A percentile compares a stretch with the other conserved stretches of the same genome.
Evolutionary conservation across 2,329 filamentous ascomycete species (phyloP).

Genomic region (Penicillium corylophilum): DNA sequence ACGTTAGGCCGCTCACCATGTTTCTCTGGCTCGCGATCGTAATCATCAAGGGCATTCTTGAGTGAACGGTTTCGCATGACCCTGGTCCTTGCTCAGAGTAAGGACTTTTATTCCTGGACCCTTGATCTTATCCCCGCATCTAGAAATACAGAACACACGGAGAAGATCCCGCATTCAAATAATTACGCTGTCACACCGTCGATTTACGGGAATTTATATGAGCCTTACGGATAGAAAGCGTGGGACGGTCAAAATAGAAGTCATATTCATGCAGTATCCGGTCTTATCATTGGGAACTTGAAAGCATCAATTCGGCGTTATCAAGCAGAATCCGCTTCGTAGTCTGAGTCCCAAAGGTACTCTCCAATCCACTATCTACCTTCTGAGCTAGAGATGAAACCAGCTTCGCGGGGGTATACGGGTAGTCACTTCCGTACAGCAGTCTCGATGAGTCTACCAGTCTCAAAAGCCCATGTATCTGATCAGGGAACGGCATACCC

Average conservation of each 20-base stretch:
- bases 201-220: too few species aligned
- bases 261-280: not conserved
- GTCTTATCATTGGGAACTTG: not conserved
- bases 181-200: too few species aligned
- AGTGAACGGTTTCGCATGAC: too few species aligned
- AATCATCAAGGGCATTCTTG: too few species aligned
- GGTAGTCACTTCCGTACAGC: conserved; percentile 56
- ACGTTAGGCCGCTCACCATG: too few species aligned
- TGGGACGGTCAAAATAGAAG: not conserved
- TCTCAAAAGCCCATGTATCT: conserved; percentile 50
- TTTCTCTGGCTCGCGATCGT: too few species aligned
- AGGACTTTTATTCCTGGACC: too few species aligned
- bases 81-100: too few species aligned
- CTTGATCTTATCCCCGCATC: too few species aligned
- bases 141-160: too few species aligned
- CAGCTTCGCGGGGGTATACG: conserved; percentile 45
- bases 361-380: conserved; percentile 41
- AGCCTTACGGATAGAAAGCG: too few species aligned
- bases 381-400: conserved; percentile 34
- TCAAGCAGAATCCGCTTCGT: conserved; percentile 2
- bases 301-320: conserved; percentile 13
- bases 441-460: conserved; percentile 45
- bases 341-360: conserved; percentile 6
- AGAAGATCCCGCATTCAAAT: too few species aligned
- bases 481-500: conserved; percentile 51